Evolutionary conservation across 768 basidiomycete species (phyloP).

Genomic region (Russula ochroleuca): DNA sequence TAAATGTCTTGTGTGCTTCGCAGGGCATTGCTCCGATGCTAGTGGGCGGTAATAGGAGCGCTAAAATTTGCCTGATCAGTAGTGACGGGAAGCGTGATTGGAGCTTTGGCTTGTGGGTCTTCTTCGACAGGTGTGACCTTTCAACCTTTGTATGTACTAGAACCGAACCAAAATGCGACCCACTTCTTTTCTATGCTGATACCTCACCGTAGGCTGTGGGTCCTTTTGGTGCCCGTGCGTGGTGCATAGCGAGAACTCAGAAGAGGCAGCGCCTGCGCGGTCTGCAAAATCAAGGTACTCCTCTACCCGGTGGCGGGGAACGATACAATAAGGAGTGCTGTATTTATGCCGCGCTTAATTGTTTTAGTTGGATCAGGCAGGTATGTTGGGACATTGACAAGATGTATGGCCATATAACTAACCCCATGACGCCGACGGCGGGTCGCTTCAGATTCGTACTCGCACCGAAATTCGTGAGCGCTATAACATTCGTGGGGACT

Average conservation of each 20-base stretch:
- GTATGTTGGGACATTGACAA: conserved; percentile 29
- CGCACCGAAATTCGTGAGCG: background rate
- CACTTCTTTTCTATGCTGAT: too few relatives aligned
- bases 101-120: too few relatives aligned
- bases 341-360: conserved; percentile 35
- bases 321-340: conserved; percentile 37
- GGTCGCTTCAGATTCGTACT: background rate
- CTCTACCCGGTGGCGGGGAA: conserved; percentile 40
- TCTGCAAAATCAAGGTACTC: conserved; percentile 36
- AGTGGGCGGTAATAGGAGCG: too few relatives aligned
- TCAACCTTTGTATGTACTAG: too few relatives aligned
- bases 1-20: too few relatives aligned
- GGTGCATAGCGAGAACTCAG: conserved; percentile 38
- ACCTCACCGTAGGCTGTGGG: conserved; percentile 33
- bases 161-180: too few relatives aligned
- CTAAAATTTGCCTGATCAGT: too few relatives aligned
- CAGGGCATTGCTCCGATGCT: too few relatives aligned
- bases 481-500: conserved; percentile 25
- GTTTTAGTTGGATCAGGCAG: conserved; percentile 41
- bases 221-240: conserved; percentile 43
- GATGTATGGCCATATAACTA: too few relatives aligned
- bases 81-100: too few relatives aligned
- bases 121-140: too few relatives aligned
- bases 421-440: too few relatives aligned
- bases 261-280: conserved; percentile 41